phyloP scores from a whole-genome alignment of 768 basidiomycete genomes.

The Pisolithus marmoratus region DNA sequence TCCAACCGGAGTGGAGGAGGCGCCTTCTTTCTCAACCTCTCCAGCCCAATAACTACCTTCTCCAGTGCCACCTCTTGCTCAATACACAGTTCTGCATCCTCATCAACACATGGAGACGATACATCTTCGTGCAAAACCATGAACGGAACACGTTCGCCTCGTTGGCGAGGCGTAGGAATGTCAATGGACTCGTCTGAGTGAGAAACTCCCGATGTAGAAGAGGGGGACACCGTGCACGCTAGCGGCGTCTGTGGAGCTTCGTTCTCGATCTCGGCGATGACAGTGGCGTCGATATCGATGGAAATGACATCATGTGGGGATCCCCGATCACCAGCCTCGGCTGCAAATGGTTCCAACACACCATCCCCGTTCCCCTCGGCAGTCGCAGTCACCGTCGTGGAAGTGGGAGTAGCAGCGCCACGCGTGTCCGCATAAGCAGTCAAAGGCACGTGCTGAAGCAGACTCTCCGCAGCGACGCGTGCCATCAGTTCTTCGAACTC shows the following conservation, averaged over 20 bases:
- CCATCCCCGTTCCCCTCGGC: slow-evolving; percentile 4
- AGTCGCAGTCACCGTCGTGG: background rate
- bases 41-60: slow-evolving; percentile 4
- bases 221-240: slow-evolving; percentile 6
- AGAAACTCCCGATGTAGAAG: slow-evolving; percentile 1
- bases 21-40: slow-evolving; percentile 5
- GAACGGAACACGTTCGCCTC: background rate
- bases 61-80: background rate
- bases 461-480: background rate
- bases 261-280: background rate
- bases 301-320: background rate
- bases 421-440: too few species aligned
- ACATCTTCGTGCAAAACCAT: background rate
- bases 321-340: background rate
- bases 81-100: background rate
- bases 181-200: slow-evolving; percentile 5
- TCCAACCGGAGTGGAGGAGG: background rate
- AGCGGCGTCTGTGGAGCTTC: slow-evolving; percentile 6
- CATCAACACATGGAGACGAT: background rate
- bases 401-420: too few species aligned
- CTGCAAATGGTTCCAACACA: slow-evolving; percentile 20
- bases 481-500: slow-evolving; percentile 9
- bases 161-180: background rate
- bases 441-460: background rate
- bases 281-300: too few species aligned